Percentiles rank a stretch among this genome's conserved stretches.
Conservation (phyloP, 306 rosid species). For the Abrus precatorius region DNA sequence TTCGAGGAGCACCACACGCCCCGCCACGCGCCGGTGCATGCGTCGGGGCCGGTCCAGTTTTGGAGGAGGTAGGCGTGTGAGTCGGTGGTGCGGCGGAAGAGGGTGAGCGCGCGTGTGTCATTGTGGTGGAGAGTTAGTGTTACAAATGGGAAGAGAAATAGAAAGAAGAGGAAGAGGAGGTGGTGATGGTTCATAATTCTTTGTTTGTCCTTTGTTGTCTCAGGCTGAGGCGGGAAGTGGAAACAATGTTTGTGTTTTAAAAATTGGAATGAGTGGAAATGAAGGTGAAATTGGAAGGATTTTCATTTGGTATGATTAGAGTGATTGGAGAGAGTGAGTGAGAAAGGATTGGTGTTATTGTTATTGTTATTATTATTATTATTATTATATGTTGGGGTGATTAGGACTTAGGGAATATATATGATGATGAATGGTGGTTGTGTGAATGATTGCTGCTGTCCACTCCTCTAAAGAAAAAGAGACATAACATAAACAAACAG, state of each 20-base stretch:
- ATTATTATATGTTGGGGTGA: constrained; percentile 43
- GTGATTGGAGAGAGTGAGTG: not conserved
- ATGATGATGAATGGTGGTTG: constrained; percentile 70
- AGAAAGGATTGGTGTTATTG: not conserved
- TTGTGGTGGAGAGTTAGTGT: constrained; percentile 53
- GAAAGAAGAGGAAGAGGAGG: not conserved
- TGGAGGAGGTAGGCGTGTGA: constrained; percentile 74
- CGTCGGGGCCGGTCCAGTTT: constrained; percentile 84
- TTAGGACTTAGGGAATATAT: constrained; percentile 46
- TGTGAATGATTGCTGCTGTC: constrained; percentile 72
- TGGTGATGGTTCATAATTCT: constrained; percentile 27
- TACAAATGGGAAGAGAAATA: constrained; percentile 28
- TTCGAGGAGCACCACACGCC: constrained; percentile 75
- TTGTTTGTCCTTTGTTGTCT: constrained; percentile 46
- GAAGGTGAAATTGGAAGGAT: constrained; percentile 25
- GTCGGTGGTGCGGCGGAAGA: constrained; percentile 74
- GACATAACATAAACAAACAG: constrained; percentile 45
- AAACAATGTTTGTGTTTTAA: constrained; percentile 23
- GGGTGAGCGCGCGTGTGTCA: constrained; percentile 75
- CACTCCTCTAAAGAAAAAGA: constrained; percentile 53
- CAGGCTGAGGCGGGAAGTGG: constrained; percentile 55
- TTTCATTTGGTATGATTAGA: constrained; percentile 47
- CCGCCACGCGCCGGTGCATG: constrained; percentile 77
- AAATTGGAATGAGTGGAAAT: not conserved
- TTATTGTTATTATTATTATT: not conserved